Evolutionary conservation across 2,329 filamentous ascomycete genomes (phyloP).

Genomic region (Pseudogymnoascus sp.): DNA sequence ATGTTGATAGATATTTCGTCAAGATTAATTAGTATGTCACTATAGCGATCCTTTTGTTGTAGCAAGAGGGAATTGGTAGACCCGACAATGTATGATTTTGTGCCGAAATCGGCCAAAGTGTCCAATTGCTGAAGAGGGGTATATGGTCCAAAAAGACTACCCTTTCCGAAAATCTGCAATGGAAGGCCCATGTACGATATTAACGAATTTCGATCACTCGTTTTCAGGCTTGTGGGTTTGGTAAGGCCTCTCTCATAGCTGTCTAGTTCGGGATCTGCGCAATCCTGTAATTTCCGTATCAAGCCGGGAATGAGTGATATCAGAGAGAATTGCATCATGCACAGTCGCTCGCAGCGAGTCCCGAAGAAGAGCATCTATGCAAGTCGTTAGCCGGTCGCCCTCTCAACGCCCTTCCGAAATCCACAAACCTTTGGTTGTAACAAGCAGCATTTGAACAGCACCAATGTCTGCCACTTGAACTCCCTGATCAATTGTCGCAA

Average conservation of each 20-base stretch:
- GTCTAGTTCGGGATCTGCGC: constrained; percentile 87
- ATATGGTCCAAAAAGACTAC: constrained; percentile 91
- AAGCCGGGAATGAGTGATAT: constrained; percentile 92
- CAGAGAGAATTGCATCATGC: constrained; percentile 97
- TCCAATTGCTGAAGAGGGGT: constrained; percentile 94
- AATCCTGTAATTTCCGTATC: constrained; percentile 85
- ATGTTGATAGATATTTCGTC: constrained; percentile 83
- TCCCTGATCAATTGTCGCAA: constrained; percentile 86
- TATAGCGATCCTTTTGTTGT: constrained; percentile 91
- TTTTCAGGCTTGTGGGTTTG: constrained; percentile 76
- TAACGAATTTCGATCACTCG: constrained; percentile 83
- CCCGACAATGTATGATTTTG: constrained; percentile 94
- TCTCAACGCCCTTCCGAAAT: background rate
- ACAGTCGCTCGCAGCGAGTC: constrained; percentile 87
- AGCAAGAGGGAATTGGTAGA: constrained; percentile 91
- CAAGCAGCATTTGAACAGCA: constrained; percentile 87
- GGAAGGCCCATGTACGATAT: constrained; percentile 92
- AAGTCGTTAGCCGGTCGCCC: constrained; percentile 13
- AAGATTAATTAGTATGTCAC: constrained; percentile 91
- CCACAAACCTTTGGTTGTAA: constrained; percentile 77
- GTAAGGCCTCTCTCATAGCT: constrained; percentile 66
- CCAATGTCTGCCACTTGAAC: constrained; percentile 89
- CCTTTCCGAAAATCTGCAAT: constrained; percentile 91
- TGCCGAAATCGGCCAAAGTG: constrained; percentile 82
- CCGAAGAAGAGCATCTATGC: constrained; percentile 94